These are phyloP conservation scores for Hortaea werneckii DNA, from an alignment of 2,329 filamentous ascomycete genomes.

Conservation along the genomic window DNA sequence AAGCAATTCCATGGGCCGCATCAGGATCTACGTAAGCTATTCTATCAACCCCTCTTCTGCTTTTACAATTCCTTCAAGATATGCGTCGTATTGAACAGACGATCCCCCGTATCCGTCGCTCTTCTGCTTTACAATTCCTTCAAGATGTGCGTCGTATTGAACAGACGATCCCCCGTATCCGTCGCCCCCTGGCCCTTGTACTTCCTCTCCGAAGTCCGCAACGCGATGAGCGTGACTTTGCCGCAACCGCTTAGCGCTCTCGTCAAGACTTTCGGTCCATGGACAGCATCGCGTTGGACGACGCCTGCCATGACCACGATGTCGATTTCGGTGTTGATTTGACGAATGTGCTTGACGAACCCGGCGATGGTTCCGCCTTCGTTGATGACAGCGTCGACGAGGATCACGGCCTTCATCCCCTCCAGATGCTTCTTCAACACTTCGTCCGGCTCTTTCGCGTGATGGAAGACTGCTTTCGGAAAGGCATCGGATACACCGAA, in stretches of 20 bases:
- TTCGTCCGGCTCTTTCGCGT: constrained; percentile 34
- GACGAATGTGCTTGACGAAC: constrained; percentile 41
- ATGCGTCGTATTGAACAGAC: constrained; percentile 49
- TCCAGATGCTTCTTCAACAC: constrained; percentile 35
- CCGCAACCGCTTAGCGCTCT: neutral
- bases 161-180: constrained; percentile 51
- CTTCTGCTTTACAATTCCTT: too few relatives aligned
- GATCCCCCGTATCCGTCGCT: constrained; percentile 50
- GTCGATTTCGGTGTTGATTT: constrained; percentile 28
- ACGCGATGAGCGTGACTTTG: constrained; percentile 34
- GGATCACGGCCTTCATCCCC: constrained; percentile 33
- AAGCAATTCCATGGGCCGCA: too few relatives aligned
- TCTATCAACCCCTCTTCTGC: too few relatives aligned
- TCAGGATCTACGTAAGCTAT: too few relatives aligned
- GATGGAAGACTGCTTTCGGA: constrained; percentile 42
- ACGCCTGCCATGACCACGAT: constrained; percentile 49
- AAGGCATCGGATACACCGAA: constrained; percentile 46
- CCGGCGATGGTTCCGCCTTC: constrained; percentile 41
- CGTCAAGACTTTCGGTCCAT: constrained; percentile 9
- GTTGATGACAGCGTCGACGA: constrained; percentile 55
- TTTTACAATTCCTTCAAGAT: too few relatives aligned
- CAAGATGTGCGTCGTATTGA: constrained; percentile 42
- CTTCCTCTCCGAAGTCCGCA: constrained; percentile 48
- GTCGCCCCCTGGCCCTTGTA: constrained; percentile 43
- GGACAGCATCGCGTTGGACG: constrained; percentile 33